Evolutionary conservation across 805 yeast genomes (phyloP).

Genomic region (Yamadazyma paraphyllophila): DNA sequence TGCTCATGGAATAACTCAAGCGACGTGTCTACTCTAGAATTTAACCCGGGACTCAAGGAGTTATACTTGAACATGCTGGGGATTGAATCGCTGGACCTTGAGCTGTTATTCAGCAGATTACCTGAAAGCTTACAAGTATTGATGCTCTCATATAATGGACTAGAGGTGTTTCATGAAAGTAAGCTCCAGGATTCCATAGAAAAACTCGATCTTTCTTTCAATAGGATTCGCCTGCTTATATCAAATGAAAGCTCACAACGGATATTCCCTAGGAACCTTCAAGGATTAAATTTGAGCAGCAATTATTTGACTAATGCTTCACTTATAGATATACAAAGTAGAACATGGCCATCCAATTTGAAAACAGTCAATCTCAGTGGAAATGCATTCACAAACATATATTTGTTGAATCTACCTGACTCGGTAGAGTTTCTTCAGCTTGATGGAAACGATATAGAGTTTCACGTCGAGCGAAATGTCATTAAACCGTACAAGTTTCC

Average conservation of each 20-base stretch:
- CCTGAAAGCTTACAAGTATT: constrained; percentile 26
- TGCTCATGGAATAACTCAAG: constrained; percentile 33
- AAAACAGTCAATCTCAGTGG: constrained; percentile 11
- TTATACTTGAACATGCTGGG: constrained; percentile 33
- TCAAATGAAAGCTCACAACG: background rate
- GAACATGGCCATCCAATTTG: constrained; percentile 12
- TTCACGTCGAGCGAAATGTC: background rate
- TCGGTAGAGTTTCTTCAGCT: constrained; percentile 9
- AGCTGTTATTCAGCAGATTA: constrained; percentile 12
- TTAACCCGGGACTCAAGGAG: constrained; percentile 22
- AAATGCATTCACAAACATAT: constrained; percentile 7
- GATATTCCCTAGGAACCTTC: constrained; percentile 12
- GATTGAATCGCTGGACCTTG: constrained; percentile 14
- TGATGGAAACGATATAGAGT: constrained; percentile 6
- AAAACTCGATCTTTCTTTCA: constrained; percentile 29
- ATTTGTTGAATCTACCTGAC: constrained; percentile 9
- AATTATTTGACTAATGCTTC: constrained; percentile 5
- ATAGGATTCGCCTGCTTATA: constrained; percentile 16
- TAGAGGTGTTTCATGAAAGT: constrained; percentile 14
- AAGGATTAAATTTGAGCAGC: constrained; percentile 11
- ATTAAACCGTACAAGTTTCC: constrained; percentile 8
- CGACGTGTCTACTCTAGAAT: constrained; percentile 22
- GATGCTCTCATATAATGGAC: constrained; percentile 33
- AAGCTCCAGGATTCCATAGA: constrained; percentile 28
- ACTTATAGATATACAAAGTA: background rate